A percentile compares a stretch with the other conserved stretches of the same genome.
Evolutionary conservation across 2,329 filamentous ascomycete species (phyloP).

Genomic region (Fusarium sambucinum): DNA sequence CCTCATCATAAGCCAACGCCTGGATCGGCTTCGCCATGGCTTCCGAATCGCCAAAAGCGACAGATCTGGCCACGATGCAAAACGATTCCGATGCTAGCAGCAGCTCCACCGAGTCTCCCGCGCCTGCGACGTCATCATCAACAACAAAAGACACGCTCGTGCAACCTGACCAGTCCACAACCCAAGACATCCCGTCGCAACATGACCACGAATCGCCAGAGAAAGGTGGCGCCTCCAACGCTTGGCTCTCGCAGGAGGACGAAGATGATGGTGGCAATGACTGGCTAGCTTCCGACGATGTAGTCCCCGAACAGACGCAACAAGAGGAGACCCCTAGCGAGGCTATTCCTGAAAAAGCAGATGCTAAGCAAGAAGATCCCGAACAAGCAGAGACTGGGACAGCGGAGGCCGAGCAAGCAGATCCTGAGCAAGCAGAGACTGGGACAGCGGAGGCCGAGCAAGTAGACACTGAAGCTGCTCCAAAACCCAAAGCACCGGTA

Average conservation of each 20-base stretch:
- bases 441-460: conserved; percentile 20
- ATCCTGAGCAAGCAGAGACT: conserved; percentile 11
- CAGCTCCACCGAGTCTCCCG: conserved; percentile 34
- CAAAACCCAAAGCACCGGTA: conserved; percentile 47
- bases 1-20: conserved; percentile 28
- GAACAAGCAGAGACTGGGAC: too few relatives aligned
- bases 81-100: conserved; percentile 46
- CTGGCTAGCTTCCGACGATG: conserved; percentile 45
- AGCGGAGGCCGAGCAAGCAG: conserved; percentile 21
- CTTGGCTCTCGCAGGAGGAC: conserved; percentile 44
- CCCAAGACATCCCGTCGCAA: conserved; percentile 31
- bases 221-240: conserved; percentile 25
- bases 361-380: conserved; percentile 26
- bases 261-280: conserved; percentile 43
- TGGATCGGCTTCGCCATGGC: conserved; percentile 52
- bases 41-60: conserved; percentile 52
- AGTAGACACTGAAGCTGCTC: conserved; percentile 24
- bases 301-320: conserved; percentile 17
- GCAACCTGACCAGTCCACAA: conserved; percentile 17
- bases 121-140: conserved; percentile 43
- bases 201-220: conserved; percentile 11
- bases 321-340: conserved; percentile 24
- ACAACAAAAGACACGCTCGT: conserved; percentile 26
- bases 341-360: conserved; percentile 24
- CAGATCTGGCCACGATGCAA: conserved; percentile 58